Evolutionary conservation across 192 early-diverging fungal species (phyloP).

Genomic region (Coemansia aciculifera): DNA sequence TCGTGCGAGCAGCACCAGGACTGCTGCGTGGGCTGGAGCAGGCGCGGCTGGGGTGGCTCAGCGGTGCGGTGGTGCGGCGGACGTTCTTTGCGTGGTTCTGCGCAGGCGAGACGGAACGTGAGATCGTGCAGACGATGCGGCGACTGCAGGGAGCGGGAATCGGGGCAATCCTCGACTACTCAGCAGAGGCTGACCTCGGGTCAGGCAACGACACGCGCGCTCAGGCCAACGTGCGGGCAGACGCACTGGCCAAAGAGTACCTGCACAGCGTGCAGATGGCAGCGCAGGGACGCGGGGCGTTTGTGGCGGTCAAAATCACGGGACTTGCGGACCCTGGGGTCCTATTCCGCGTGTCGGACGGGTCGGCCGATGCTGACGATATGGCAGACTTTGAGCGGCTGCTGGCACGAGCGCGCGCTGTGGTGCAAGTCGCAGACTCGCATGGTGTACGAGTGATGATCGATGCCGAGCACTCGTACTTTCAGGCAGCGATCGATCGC

Average conservation of each 20-base stretch:
- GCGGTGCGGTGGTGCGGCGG: conserved; percentile 72
- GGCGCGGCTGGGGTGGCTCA: conserved; percentile 45
- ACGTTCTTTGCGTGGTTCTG: conserved; percentile 86
- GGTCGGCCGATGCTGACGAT: conserved; percentile 62
- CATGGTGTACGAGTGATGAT: conserved; percentile 76
- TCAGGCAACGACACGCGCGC: conserved; percentile 48
- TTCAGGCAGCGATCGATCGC: conserved; percentile 90
- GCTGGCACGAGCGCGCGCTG: conserved; percentile 65
- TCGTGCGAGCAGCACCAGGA: conserved; percentile 41
- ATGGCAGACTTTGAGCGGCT: conserved; percentile 69
- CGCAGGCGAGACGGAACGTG: conserved; percentile 83
- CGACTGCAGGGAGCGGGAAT: conserved; percentile 63
- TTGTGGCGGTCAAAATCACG: conserved; percentile 88
- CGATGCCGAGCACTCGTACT: conserved; percentile 93
- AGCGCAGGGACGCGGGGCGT: conserved; percentile 62
- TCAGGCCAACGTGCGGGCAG: conserved; percentile 64
- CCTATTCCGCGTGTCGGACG: conserved; percentile 72
- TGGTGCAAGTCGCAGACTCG: conserved; percentile 65
- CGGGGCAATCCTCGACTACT: conserved; percentile 85
- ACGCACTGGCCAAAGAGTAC: conserved; percentile 66
- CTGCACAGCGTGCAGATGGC: conserved; percentile 75
- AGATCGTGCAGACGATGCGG: conserved; percentile 83
- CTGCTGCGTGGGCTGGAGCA: conserved; percentile 32
- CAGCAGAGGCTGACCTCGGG: conserved; percentile 82
- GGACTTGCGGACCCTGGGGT: conserved; percentile 75